Conservation (phyloP, 805 yeast species). For the Naumovozyma castellii region DNA sequence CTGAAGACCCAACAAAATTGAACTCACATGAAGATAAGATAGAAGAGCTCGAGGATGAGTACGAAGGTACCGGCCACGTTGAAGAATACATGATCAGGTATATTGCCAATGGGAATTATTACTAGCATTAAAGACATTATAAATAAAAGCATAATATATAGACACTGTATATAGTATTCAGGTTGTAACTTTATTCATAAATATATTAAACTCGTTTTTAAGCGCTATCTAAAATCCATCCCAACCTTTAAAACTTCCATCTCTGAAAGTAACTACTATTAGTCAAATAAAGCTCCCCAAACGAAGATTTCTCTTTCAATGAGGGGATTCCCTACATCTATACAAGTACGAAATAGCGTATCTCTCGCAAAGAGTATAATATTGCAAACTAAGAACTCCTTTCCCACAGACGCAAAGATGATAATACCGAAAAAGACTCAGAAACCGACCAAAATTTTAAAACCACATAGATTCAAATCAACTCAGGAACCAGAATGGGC, state of each 20-base stretch:
- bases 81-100: conserved; percentile 94
- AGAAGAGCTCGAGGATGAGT: conserved; percentile 29
- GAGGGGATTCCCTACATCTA: no score
- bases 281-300: no score
- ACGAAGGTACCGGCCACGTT: conserved; percentile 60
- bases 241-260: no score
- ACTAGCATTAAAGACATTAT: conserved; percentile 8
- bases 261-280: no score
- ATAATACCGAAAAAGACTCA: neutral
- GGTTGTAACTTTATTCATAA: neutral
- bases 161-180: neutral
- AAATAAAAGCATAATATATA: neutral
- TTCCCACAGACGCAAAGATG: neutral
- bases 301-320: neutral
- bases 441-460: neutral
- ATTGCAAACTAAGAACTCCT: neutral
- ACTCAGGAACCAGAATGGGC: conserved; percentile 5
- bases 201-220: no score
- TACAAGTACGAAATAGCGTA: no score
- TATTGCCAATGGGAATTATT: conserved; percentile 74
- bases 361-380: neutral
- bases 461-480: neutral
- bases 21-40: conserved; percentile 8
- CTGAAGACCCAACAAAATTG: conserved; percentile 31
- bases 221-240: neutral